Conservation (phyloP, 1,139 yeast species). For the Taphrina flavorubra region DNA sequence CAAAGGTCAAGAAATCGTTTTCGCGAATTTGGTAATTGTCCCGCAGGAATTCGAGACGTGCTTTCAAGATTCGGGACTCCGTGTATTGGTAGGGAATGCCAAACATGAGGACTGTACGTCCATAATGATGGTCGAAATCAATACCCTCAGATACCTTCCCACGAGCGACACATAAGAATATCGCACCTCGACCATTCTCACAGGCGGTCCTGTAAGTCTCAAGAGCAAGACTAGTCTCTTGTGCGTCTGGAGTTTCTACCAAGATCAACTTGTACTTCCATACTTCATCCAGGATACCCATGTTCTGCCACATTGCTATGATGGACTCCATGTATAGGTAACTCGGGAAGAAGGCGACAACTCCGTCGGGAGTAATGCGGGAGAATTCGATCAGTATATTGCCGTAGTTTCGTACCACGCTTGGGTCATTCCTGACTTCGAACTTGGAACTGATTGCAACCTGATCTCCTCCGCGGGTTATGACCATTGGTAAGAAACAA, state of each 20-base stretch:
- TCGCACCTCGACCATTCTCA: conserved; percentile 96
- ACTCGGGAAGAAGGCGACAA: conserved; percentile 96
- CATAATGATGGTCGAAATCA: conserved; percentile 98
- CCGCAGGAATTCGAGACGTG: conserved; percentile 87
- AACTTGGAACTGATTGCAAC: conserved; percentile 95
- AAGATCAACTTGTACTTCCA: conserved; percentile 95
- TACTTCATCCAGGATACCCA: conserved; percentile 97
- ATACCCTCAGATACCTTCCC: conserved; percentile 98
- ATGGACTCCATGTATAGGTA: conserved; percentile 97
- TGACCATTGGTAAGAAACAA: conserved; percentile 92
- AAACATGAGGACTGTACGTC: conserved; percentile 96
- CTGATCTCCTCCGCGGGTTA: conserved; percentile 96
- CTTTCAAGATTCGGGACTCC: conserved; percentile 91
- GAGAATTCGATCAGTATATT: conserved; percentile 88
- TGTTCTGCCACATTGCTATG: conserved; percentile 87
- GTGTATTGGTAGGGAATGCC: conserved; percentile 98
- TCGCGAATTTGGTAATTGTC: conserved; percentile 92
- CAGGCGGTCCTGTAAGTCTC: conserved; percentile 97
- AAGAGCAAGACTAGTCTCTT: conserved; percentile 91
- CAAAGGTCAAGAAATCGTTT: conserved; percentile 92
- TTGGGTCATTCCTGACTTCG: conserved; percentile 96
- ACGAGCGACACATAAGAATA: conserved; percentile 93
- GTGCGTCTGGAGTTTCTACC: conserved; percentile 99
- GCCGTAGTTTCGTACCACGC: conserved; percentile 96
- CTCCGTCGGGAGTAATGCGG: conserved; percentile 95